A percentile compares a stretch with the other conserved stretches of the same genome.
Conservation (phyloP, 495 filamentous ascomycete species). For the Immersiella caudata region DNA sequence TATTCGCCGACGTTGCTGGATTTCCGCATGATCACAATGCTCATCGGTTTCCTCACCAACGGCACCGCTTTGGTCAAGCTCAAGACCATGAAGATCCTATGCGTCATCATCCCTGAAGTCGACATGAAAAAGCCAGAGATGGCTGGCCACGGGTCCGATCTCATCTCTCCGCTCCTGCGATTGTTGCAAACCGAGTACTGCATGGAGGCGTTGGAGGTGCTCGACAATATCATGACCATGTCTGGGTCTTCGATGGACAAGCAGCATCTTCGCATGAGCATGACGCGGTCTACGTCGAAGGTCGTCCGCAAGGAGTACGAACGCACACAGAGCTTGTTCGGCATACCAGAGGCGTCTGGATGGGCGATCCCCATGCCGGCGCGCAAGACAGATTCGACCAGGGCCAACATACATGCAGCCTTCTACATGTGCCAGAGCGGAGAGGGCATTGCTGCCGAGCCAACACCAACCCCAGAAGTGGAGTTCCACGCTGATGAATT, state of each 20-base stretch:
- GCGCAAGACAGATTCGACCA: conserved; percentile 77
- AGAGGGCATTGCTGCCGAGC: conserved; percentile 60
- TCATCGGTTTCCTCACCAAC: conserved; percentile 92
- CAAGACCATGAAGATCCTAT: conserved; percentile 87
- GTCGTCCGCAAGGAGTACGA: conserved; percentile 92
- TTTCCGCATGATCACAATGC: conserved; percentile 79
- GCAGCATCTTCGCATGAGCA: conserved; percentile 95
- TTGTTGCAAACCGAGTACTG: conserved; percentile 92
- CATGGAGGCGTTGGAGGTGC: conserved; percentile 82
- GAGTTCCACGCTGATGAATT: conserved; percentile 93
- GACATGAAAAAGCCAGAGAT: conserved; percentile 94
- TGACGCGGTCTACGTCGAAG: conserved; percentile 80
- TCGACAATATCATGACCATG: conserved; percentile 94
- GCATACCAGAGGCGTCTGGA: conserved; percentile 91
- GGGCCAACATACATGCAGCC: conserved; percentile 92
- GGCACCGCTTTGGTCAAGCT: conserved; percentile 84
- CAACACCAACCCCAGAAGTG: conserved; percentile 78
- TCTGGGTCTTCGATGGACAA: conserved; percentile 90
- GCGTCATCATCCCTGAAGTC: conserved; percentile 82
- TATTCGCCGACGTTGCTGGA: conserved; percentile 81
- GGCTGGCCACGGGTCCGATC: conserved; percentile 85
- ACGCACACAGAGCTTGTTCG: conserved; percentile 89
- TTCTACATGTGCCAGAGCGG: conserved; percentile 80
- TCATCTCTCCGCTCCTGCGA: conserved; percentile 90
- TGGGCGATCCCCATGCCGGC: conserved; percentile 97